Percentiles rank a stretch among this genome's conserved stretches.
Evolutionary conservation across 2,329 filamentous ascomycete genomes (phyloP).

Genomic region (Hypoxylon rubiginosum): DNA sequence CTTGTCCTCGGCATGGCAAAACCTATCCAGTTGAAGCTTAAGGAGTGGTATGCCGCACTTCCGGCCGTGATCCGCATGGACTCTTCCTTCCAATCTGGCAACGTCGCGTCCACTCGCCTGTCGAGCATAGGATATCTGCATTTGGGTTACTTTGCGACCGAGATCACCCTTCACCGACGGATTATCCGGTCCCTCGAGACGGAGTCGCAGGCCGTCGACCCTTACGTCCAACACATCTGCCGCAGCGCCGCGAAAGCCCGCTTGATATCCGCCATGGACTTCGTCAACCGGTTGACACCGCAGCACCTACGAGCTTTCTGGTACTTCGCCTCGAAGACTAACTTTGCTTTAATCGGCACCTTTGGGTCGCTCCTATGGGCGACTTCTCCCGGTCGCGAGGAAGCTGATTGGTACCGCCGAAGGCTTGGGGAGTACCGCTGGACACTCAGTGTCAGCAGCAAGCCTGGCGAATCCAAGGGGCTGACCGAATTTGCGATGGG

Average conservation of each 20-base stretch:
- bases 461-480: constrained; percentile 71
- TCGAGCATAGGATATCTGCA: constrained; percentile 83
- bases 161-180: constrained; percentile 91
- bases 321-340: constrained; percentile 89
- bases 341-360: constrained; percentile 94
- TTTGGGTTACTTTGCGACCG: constrained; percentile 91
- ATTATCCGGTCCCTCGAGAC: constrained; percentile 84
- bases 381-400: constrained; percentile 86
- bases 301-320: constrained; percentile 92
- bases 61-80: constrained; percentile 77
- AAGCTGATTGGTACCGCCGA: constrained; percentile 91
- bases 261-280: constrained; percentile 96
- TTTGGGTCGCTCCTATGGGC: constrained; percentile 93
- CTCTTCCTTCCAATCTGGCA: constrained; percentile 61
- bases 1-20: constrained; percentile 82
- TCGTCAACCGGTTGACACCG: constrained; percentile 91
- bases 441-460: constrained; percentile 89
- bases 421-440: constrained; percentile 91
- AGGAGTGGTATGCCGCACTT: constrained; percentile 84
- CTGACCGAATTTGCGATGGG: constrained; percentile 80
- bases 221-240: constrained; percentile 91
- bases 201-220: constrained; percentile 67
- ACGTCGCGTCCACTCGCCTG: constrained; percentile 60
- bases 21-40: constrained; percentile 84
- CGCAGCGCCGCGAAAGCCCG: constrained; percentile 94